Conservation (phyloP, 2,329 filamentous ascomycete species). For the Apiospora koreana region DNA sequence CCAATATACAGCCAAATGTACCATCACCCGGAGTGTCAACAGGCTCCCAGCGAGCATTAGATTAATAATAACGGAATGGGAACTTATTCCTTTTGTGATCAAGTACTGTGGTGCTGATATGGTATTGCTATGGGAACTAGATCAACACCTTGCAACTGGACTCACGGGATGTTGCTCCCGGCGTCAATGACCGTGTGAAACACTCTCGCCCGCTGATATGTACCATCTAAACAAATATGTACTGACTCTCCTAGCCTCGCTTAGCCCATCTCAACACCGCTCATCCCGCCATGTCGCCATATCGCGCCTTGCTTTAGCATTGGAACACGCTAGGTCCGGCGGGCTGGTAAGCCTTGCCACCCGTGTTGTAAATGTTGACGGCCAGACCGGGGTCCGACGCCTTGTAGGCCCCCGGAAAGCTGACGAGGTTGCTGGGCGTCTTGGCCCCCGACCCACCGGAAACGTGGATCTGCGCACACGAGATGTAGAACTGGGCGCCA, state of each 20-base stretch:
- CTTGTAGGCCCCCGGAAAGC: slow-evolving; percentile 42
- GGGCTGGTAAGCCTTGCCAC: slow-evolving; percentile 14
- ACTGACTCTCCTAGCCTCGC: neutral
- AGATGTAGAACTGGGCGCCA: slow-evolving; percentile 39
- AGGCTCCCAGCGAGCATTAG: neutral
- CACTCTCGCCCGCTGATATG: neutral
- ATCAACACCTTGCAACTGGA: neutral
- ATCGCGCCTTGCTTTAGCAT: neutral
- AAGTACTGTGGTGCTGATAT: neutral
- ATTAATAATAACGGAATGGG: neutral
- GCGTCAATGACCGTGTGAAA: too few species aligned
- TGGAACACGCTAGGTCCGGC: slow-evolving; percentile 16
- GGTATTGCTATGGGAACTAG: neutral
- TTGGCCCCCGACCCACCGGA: slow-evolving; percentile 31
- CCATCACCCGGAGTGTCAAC: neutral
- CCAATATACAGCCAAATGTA: slow-evolving; percentile 6
- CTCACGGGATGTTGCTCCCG: neutral
- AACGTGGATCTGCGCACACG: slow-evolving; percentile 34
- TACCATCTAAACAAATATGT: neutral
- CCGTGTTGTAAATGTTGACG: slow-evolving; percentile 43
- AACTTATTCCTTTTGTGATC: neutral
- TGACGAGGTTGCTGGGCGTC: slow-evolving; percentile 35
- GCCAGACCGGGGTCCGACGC: slow-evolving; percentile 40
- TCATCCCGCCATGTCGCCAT: neutral
- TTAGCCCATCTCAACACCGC: neutral